Conservation (phyloP, 2,329 filamentous ascomycete genomes). For the Cladosporium austrohemisphaericum region DNA sequence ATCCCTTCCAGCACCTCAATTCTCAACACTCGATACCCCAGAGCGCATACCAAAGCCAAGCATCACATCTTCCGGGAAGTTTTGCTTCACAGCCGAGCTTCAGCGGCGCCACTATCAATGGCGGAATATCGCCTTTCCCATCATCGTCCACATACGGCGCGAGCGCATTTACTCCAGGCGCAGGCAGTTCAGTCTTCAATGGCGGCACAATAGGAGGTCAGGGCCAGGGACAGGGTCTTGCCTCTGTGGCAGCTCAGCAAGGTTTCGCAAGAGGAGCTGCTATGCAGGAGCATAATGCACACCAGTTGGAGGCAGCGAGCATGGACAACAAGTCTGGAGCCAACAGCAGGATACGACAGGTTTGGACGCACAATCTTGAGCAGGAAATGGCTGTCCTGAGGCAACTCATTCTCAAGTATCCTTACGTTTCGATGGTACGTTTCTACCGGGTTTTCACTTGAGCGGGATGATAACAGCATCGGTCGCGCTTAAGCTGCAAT, state of each 20-base stretch:
- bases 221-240: slow-evolving; percentile 61
- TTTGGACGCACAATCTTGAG: slow-evolving; percentile 88
- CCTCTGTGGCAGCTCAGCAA: slow-evolving; percentile 82
- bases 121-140: slow-evolving; percentile 37
- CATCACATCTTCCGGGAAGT: slow-evolving; percentile 34
- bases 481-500: too few relatives aligned
- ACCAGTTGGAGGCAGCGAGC: slow-evolving; percentile 37
- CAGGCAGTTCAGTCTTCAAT: slow-evolving; percentile 27
- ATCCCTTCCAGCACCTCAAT: slow-evolving; percentile 57
- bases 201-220: slow-evolving; percentile 25
- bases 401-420: slow-evolving; percentile 81
- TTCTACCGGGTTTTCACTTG: slow-evolving; percentile 47
- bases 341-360: slow-evolving; percentile 85
- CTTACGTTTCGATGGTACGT: slow-evolving; percentile 94
- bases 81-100: slow-evolving; percentile 38
- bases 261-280: slow-evolving; percentile 73
- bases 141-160: slow-evolving; percentile 27
- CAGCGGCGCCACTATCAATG: slow-evolving; percentile 37
- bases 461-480: too few relatives aligned
- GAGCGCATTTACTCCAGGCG: slow-evolving; percentile 30
- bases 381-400: slow-evolving; percentile 86
- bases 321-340: slow-evolving; percentile 53
- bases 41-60: slow-evolving; percentile 28
- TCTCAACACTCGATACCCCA: slow-evolving; percentile 37
- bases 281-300: slow-evolving; percentile 46